Evolutionary conservation across 331 rosid species (phyloP).

Genomic region (Stylosanthes scabra): DNA sequence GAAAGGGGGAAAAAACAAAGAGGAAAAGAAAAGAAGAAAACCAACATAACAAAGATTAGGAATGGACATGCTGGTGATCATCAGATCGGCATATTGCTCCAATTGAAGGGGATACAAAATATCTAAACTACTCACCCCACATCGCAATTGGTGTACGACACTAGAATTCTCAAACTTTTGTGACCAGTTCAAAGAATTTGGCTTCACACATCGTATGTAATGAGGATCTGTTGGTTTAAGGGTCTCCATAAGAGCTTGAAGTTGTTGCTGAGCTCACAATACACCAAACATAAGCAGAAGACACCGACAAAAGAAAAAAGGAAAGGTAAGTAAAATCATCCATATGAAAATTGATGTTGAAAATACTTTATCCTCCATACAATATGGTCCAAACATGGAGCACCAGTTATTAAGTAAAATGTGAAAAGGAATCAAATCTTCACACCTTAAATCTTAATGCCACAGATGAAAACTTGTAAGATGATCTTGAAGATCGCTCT

Average conservation of each 20-base stretch:
- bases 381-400: conserved; percentile 2
- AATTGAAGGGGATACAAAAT: conserved; percentile 33
- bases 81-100: conserved; percentile 28
- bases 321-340: conserved; percentile 18
- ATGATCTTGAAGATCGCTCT: conserved; percentile 92
- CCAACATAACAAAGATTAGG: background rate
- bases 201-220: conserved; percentile 97
- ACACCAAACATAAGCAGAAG: background rate
- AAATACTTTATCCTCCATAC: conserved; percentile 11
- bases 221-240: conserved; percentile 91
- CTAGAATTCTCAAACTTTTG: conserved; percentile 90
- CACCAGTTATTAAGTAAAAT: background rate
- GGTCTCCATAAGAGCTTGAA: conserved; percentile 94
- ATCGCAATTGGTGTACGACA: conserved; percentile 91
- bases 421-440: conserved; percentile 22
- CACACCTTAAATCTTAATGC: conserved; percentile 94
- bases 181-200: conserved; percentile 87
- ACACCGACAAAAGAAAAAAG: background rate
- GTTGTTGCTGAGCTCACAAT: conserved; percentile 82
- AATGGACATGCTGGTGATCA: conserved; percentile 27
- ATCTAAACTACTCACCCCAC: conserved; percentile 80
- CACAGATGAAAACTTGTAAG: conserved; percentile 95
- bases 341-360: conserved; percentile 34
- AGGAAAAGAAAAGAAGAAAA: too few relatives aligned
- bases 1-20: background rate